These are phyloP conservation scores for Botrytis hyacinthi DNA, from an alignment of 2,329 filamentous ascomycete species.

Conservation along the genomic window DNA sequence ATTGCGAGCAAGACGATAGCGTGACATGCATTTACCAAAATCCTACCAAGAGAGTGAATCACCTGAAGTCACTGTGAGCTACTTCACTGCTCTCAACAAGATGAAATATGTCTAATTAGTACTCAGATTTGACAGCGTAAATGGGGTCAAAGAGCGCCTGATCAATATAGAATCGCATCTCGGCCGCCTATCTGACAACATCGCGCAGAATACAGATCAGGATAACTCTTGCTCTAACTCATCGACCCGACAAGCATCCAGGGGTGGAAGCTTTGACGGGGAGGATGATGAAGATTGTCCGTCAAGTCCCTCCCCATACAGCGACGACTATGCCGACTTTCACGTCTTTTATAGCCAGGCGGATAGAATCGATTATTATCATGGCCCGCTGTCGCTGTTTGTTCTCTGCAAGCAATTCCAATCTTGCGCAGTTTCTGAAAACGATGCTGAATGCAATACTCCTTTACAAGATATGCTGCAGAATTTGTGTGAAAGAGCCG, in stretches of 20 bases:
- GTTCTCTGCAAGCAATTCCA: not conserved
- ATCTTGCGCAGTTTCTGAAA: not conserved
- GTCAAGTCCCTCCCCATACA: not conserved
- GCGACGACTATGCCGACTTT: not conserved
- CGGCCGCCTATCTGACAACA: slow-evolving; percentile 9
- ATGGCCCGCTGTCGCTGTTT: not conserved
- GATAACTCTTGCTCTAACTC: not conserved
- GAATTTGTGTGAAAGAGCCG: slow-evolving; percentile 14
- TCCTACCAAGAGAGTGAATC: slow-evolving; percentile 20
- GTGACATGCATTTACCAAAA: slow-evolving; percentile 23
- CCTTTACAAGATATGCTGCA: not conserved
- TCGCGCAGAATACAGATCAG: not conserved
- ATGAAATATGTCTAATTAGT: not conserved
- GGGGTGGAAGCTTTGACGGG: not conserved
- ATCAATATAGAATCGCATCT: slow-evolving; percentile 20
- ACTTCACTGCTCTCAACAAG: not conserved
- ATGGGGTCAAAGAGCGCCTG: slow-evolving; percentile 13
- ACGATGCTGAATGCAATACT: not conserved
- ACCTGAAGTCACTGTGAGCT: slow-evolving; percentile 20
- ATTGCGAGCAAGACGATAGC: slow-evolving; percentile 20
- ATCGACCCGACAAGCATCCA: not conserved
- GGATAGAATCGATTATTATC: not conserved
- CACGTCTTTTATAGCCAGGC: not conserved
- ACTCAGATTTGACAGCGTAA: slow-evolving; percentile 13
- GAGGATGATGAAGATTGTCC: not conserved